A percentile compares a stretch with the other conserved stretches of the same genome.
These are phyloP conservation scores for Antitrichia curtipendula DNA, from an alignment of 225 moss, liverwort and hornwort species.

Conservation along the genomic window DNA sequence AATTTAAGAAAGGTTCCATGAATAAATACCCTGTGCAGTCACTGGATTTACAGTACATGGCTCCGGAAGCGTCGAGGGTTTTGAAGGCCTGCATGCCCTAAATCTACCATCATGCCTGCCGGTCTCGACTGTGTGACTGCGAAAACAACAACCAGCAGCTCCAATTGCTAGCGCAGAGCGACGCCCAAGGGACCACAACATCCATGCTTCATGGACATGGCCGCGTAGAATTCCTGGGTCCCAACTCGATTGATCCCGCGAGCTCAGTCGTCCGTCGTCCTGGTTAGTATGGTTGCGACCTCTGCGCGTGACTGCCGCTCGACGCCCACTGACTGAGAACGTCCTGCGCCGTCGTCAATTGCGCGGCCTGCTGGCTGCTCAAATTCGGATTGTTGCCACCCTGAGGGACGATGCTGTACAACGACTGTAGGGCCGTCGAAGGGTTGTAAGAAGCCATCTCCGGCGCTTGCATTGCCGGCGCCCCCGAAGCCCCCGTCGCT, in stretches of 20 bases:
- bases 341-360: conserved; percentile 34
- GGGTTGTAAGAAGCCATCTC: conserved; percentile 18
- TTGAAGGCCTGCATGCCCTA: not conserved
- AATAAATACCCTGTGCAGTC: conserved; percentile 30
- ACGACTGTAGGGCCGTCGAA: conserved; percentile 15
- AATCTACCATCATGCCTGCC: not conserved
- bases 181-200: not conserved
- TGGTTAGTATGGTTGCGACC: conserved; percentile 27
- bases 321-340: conserved; percentile 26
- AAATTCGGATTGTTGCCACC: conserved; percentile 19
- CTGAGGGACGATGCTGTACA: conserved; percentile 51
- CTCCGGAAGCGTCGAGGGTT: not conserved
- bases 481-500: conserved; percentile 5
- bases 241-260: not conserved
- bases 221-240: not conserved
- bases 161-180: not conserved
- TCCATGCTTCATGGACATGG: conserved; percentile 3
- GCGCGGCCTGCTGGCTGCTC: conserved; percentile 21
- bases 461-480: conserved; percentile 25
- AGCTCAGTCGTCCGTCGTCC: not conserved
- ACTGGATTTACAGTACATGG: conserved; percentile 15
- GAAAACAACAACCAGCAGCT: not conserved
- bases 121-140: not conserved
- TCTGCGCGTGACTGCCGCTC: conserved; percentile 27
- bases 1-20: conserved; percentile 7